phyloP scores from a whole-genome alignment of 2,329 filamentous ascomycete genomes.

The Beauveria australis region DNA sequence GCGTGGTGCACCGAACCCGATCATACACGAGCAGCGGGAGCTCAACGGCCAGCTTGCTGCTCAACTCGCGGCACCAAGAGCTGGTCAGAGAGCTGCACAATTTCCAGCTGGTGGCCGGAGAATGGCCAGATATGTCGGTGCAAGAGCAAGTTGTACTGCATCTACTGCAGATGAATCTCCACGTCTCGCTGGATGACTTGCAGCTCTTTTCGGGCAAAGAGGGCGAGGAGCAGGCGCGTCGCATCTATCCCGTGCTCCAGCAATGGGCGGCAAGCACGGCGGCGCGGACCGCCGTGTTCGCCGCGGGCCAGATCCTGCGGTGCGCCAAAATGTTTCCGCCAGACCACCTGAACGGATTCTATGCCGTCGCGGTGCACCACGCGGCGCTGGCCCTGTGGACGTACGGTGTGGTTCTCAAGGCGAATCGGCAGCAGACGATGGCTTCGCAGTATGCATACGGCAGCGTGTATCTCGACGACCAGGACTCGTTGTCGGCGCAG shows the following conservation, averaged over 20 bases:
- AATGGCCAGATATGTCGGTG: conserved; percentile 35
- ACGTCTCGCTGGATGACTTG: conserved; percentile 56
- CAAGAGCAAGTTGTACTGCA: conserved; percentile 42
- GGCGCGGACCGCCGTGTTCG: conserved; percentile 55
- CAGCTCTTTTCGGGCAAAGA: conserved; percentile 62
- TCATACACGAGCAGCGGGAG: conserved; percentile 35
- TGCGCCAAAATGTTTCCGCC: conserved; percentile 47
- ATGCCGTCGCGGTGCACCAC: conserved; percentile 61
- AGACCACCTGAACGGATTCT: conserved; percentile 54
- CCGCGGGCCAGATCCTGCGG: conserved; percentile 59
- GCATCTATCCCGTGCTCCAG: conserved; percentile 49
- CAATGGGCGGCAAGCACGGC: conserved; percentile 49
- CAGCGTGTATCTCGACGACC: conserved; percentile 47
- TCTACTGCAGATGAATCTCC: conserved; percentile 54
- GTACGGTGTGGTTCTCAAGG: conserved; percentile 51
- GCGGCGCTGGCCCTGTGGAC: conserved; percentile 61
- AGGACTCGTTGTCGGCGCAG: conserved; percentile 43
- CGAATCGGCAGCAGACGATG: conserved; percentile 25
- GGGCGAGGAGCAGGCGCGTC: conserved; percentile 55
- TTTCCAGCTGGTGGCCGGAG: conserved; percentile 35
- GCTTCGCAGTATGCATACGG: conserved; percentile 26
- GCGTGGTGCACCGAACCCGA: conserved; percentile 39
- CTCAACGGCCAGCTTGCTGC: conserved; percentile 35
- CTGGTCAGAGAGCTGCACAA: conserved; percentile 48
- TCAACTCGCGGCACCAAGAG: conserved; percentile 52